Percentiles rank a stretch among this genome's conserved stretches.
Conservation (phyloP, 192 early-diverging fungal species). For the Powellomyces hirtus region DNA sequence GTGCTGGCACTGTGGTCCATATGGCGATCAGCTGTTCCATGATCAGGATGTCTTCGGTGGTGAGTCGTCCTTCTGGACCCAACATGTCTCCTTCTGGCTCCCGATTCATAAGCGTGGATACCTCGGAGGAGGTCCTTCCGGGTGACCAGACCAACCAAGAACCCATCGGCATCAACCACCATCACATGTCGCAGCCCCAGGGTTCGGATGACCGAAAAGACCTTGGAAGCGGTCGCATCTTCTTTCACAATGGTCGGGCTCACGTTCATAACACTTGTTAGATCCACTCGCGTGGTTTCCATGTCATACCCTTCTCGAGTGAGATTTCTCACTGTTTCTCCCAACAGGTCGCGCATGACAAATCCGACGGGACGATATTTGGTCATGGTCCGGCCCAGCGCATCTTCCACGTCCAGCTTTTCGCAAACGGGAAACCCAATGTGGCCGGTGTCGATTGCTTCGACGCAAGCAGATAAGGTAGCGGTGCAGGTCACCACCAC, state of each 20-base stretch:
- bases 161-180: slow-evolving; percentile 34
- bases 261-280: slow-evolving; percentile 20
- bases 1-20: background rate
- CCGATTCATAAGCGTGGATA: background rate
- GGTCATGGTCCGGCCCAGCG: background rate
- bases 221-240: slow-evolving; percentile 34
- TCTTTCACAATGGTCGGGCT: slow-evolving; percentile 26
- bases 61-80: no score
- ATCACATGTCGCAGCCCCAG: slow-evolving; percentile 37
- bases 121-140: slow-evolving; percentile 33
- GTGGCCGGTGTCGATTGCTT: background rate
- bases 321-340: background rate
- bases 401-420: slow-evolving; percentile 9
- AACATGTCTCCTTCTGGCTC: no score
- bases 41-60: background rate
- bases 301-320: background rate
- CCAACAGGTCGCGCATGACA: background rate
- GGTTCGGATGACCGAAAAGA: slow-evolving; percentile 29
- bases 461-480: background rate
- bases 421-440: slow-evolving; percentile 34
- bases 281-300: slow-evolving; percentile 4
- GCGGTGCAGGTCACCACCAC: slow-evolving; percentile 11
- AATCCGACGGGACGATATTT: slow-evolving; percentile 14
- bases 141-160: slow-evolving; percentile 34
- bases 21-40: background rate